Evolutionary conservation across 192 early-diverging fungal species (phyloP).

Genomic region (Coemansia furcata): DNA sequence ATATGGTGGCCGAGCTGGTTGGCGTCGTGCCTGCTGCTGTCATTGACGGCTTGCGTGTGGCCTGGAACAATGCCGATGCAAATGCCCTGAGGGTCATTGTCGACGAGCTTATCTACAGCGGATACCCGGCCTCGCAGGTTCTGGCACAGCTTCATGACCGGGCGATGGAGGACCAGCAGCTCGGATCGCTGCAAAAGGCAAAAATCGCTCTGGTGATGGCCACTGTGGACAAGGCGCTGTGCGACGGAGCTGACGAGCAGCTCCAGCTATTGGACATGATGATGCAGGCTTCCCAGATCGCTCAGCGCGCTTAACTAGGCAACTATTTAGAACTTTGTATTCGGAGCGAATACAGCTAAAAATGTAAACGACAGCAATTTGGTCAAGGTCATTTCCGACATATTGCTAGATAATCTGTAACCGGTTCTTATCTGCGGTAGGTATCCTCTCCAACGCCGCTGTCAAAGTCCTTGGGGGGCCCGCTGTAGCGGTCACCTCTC

Average conservation of each 20-base stretch:
- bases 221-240: conserved; percentile 66
- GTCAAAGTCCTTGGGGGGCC: conserved; percentile 3
- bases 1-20: conserved; percentile 72
- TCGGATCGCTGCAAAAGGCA: conserved; percentile 71
- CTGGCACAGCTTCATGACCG: conserved; percentile 72
- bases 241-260: conserved; percentile 89
- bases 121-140: conserved; percentile 75
- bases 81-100: conserved; percentile 55
- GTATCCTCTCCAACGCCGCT: conserved; percentile 15
- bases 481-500: background rate
- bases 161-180: conserved; percentile 59
- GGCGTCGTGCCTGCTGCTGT: conserved; percentile 67
- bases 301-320: conserved; percentile 7
- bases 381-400: no score
- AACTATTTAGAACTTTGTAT: background rate
- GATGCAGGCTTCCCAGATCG: conserved; percentile 51
- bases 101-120: conserved; percentile 59
- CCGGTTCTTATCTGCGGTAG: background rate
- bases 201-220: conserved; percentile 67
- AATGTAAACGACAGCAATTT: background rate
- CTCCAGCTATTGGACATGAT: conserved; percentile 76
- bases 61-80: conserved; percentile 55
- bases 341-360: background rate
- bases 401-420: background rate
- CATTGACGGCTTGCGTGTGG: conserved; percentile 60